Evolutionary conservation across 306 rosid species (phyloP).

Genomic region (Prinsepia uniflora): DNA sequence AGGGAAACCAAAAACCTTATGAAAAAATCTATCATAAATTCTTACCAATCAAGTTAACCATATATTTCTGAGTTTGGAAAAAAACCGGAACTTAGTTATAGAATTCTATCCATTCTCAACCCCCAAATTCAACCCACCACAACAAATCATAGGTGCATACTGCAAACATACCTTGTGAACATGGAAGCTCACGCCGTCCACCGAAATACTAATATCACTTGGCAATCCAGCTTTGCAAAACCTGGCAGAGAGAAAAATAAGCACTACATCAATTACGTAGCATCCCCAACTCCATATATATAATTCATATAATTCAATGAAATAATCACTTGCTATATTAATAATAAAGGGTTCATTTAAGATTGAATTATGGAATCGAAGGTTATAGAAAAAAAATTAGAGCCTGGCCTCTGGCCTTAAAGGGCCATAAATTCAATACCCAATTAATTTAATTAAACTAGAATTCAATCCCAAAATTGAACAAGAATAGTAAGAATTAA

Average conservation of each 20-base stretch:
- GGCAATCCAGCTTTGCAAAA: constrained; percentile 66
- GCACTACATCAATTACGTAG: constrained; percentile 15
- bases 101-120: neutral
- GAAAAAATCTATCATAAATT: neutral
- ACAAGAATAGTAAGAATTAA: neutral
- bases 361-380: neutral
- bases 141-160: neutral
- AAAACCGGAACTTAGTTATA: neutral
- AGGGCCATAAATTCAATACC: neutral
- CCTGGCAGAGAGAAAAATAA: constrained; percentile 36
- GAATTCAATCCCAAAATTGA: neutral
- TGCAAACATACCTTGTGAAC: constrained; percentile 63
- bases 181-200: constrained; percentile 63
- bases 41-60: neutral
- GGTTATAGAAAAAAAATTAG: neutral
- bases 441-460: too few species aligned
- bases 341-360: neutral
- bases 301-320: neutral
- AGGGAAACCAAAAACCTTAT: neutral
- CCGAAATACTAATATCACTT: constrained; percentile 58
- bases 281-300: neutral
- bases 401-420: neutral
- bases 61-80: neutral
- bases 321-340: neutral
- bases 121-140: neutral